Conservation (phyloP, 1,284 basidiomycete genomes). For the Irpex sp. region DNA sequence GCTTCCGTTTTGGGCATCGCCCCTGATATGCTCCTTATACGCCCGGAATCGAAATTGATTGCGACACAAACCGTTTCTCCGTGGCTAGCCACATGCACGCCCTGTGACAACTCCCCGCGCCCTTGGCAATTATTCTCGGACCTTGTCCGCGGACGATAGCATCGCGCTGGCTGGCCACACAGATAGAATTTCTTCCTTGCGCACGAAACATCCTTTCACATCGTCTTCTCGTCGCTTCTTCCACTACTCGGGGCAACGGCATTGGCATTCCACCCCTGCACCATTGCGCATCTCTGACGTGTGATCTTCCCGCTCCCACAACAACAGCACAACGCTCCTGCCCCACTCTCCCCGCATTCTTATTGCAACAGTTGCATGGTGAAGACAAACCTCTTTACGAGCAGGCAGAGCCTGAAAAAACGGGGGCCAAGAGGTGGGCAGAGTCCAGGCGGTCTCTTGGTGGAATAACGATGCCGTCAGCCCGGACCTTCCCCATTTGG, state of each 20-base stretch:
- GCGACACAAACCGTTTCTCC: neutral
- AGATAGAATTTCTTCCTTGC: neutral
- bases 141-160: neutral
- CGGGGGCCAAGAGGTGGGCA: neutral
- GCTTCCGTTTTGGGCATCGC: conserved; percentile 10
- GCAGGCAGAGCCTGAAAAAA: neutral
- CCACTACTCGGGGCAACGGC: conserved; percentile 1
- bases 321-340: neutral
- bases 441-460: neutral
- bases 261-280: neutral
- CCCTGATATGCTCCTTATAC: conserved; percentile 9
- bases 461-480: neutral
- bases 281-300: neutral
- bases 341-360: neutral
- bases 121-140: neutral
- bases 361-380: neutral
- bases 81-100: neutral
- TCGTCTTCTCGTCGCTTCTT: neutral
- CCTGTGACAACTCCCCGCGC: neutral
- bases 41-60: neutral
- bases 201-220: neutral
- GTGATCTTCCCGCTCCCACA: neutral
- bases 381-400: no score
- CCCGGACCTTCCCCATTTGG: neutral
- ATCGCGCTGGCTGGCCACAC: neutral